Evolutionary conservation across 1,139 yeast species (phyloP).

Genomic region (Candida neerlandica): DNA sequence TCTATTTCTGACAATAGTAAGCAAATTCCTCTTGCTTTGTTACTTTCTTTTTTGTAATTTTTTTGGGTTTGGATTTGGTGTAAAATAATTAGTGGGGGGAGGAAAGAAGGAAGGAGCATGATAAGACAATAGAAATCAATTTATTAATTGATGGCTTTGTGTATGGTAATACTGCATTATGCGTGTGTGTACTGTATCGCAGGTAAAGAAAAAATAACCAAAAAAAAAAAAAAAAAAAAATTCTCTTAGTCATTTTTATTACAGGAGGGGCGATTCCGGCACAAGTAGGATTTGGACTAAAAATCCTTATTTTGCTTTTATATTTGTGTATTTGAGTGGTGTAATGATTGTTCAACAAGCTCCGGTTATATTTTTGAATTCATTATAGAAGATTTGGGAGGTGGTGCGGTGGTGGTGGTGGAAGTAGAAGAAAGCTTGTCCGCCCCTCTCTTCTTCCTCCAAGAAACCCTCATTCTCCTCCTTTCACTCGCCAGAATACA

Average conservation of each 20-base stretch:
- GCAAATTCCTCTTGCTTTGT: background rate
- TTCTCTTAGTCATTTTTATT: background rate
- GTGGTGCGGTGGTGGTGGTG: too few relatives aligned
- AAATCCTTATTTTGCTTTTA: too few relatives aligned
- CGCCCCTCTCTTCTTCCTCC: too few relatives aligned
- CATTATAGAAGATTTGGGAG: too few relatives aligned
- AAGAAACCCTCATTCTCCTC: too few relatives aligned
- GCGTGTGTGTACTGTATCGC: too few relatives aligned
- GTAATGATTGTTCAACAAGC: too few relatives aligned
- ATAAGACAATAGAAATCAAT: background rate
- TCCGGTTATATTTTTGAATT: too few relatives aligned
- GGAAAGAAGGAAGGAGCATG: background rate
- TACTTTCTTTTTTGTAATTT: background rate
- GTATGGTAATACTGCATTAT: background rate
- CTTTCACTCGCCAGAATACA: too few relatives aligned
- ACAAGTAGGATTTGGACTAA: background rate
- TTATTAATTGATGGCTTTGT: background rate
- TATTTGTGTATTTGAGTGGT: too few relatives aligned
- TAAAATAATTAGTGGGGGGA: background rate
- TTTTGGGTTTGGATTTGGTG: background rate
- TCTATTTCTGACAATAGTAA: background rate
- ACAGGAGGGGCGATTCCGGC: background rate
- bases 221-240: background rate
- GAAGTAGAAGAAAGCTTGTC: too few relatives aligned
- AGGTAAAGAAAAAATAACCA: background rate